A percentile compares a stretch with the other conserved stretches of the same genome.
Conservation (phyloP, 345 rosid species). For the Eucalyptus curtisii region DNA sequence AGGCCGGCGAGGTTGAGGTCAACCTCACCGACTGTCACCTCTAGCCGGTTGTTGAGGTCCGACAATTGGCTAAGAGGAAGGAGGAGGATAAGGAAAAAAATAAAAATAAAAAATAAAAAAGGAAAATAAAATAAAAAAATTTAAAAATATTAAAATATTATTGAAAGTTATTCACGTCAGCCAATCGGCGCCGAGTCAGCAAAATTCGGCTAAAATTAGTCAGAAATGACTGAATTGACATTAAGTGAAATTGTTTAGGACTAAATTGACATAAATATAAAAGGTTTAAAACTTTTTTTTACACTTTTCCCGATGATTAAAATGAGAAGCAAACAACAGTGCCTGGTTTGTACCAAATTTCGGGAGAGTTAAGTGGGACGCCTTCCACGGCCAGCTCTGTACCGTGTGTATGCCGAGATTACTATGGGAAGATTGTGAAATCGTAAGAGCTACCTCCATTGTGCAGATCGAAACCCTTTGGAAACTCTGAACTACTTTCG, state of each 20-base stretch:
- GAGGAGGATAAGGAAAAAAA: too few species aligned
- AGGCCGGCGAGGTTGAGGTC: too few species aligned
- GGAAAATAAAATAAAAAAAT: too few species aligned
- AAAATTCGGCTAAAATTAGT: rapidly evolving
- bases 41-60: rapidly evolving
- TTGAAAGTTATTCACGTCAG: rapidly evolving
- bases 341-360: constrained; percentile 38
- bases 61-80: rapidly evolving
- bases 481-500: not conserved
- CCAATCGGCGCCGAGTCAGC: rapidly evolving
- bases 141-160: too few species aligned
- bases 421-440: not conserved
- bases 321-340: constrained; percentile 35
- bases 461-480: not conserved
- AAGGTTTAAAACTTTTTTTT: too few species aligned
- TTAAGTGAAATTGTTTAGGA: rapidly evolving
- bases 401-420: not conserved
- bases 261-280: rapidly evolving
- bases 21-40: too few species aligned
- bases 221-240: rapidly evolving
- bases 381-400: not conserved
- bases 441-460: not conserved
- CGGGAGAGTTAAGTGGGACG: not conserved
- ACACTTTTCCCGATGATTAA: too few species aligned
- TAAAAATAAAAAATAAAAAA: too few species aligned